Conservation (phyloP, 179 eudicot genomes). For the Corrigiola litoralis region DNA sequence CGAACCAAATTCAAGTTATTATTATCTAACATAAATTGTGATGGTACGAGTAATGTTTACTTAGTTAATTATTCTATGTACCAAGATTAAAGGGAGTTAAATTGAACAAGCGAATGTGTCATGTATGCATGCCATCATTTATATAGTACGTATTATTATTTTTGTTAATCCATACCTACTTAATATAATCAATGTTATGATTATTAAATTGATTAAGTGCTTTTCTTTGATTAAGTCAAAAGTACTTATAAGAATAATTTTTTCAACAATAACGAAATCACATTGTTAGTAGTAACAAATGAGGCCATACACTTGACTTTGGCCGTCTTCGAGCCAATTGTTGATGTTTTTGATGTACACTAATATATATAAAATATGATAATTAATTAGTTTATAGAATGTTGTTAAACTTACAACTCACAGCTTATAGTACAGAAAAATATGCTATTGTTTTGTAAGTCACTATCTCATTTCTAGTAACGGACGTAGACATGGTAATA, state of each 20-base stretch:
- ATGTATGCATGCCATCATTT: conserved; percentile 10
- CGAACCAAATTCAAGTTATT: no score
- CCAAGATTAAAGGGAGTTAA: no score
- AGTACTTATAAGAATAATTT: conserved; percentile 3
- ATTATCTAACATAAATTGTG: no score
- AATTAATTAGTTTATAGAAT: no score
- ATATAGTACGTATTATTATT: neutral
- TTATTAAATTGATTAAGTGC: neutral
- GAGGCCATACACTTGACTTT: neutral
- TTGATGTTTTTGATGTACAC: neutral
- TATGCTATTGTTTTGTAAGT: no score
- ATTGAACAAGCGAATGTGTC: neutral
- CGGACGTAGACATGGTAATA: no score
- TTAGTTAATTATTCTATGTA: neutral
- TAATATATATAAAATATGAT: neutral
- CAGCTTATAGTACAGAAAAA: no score
- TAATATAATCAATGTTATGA: neutral
- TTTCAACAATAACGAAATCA: neutral
- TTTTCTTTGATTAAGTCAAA: conserved; percentile 19
- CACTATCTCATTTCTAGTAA: no score
- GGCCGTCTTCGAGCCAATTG: neutral
- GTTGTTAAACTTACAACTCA: no score
- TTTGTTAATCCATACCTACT: neutral
- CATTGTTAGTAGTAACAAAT: conserved; percentile 1
- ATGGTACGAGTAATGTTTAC: no score